Evolutionary conservation across 306 rosid species (phyloP).

Genomic region (Acacia acuminata): DNA sequence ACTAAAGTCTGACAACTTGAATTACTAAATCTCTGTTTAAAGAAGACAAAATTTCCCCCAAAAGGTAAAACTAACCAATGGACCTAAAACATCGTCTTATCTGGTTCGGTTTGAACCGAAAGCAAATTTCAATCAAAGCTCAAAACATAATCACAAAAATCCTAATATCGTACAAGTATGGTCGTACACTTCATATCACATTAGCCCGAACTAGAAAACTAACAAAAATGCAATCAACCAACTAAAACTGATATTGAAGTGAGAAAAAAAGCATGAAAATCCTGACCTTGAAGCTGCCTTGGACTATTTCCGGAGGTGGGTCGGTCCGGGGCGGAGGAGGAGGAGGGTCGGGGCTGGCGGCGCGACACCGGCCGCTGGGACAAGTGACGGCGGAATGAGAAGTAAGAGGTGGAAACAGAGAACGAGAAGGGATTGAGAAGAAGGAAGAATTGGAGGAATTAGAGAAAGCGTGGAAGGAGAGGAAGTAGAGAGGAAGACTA

Average conservation of each 20-base stretch:
- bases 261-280: background rate
- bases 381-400: constrained; percentile 23
- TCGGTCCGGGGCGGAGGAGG: constrained; percentile 47
- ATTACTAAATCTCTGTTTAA: background rate
- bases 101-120: constrained; percentile 11
- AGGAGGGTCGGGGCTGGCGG: constrained; percentile 52
- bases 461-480: background rate
- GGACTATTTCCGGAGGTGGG: constrained; percentile 36
- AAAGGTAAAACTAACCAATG: background rate
- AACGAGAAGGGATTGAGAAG: constrained; percentile 36
- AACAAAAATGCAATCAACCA: background rate
- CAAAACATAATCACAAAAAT: background rate
- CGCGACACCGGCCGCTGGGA: constrained; percentile 42
- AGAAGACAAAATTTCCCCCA: background rate
- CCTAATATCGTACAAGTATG: background rate
- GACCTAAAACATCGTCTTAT: constrained; percentile 14
- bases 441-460: constrained; percentile 9
- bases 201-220: background rate
- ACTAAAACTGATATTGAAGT: background rate
- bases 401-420: constrained; percentile 29
- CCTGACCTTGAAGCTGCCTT: constrained; percentile 32
- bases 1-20: background rate
- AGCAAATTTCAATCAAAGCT: background rate
- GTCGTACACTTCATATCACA: background rate
- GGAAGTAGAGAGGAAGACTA: constrained; percentile 16